phyloP scores from a whole-genome alignment of 805 yeast species.

The Zygoascus ofunaensis region DNA sequence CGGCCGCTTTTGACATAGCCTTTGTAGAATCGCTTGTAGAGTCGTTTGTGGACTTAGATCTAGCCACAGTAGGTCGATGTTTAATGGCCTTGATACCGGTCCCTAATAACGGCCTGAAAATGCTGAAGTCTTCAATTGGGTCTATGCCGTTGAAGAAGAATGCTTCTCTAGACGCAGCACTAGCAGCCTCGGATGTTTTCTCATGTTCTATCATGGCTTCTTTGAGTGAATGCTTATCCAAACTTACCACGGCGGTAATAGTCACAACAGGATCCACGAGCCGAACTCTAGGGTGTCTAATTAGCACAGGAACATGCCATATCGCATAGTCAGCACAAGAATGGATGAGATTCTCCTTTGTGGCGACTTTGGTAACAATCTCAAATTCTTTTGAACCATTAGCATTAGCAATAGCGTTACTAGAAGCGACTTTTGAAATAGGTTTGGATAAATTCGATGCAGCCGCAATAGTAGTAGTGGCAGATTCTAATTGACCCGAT shows the following conservation, averaged over 20 bases:
- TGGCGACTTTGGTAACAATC: slow-evolving; percentile 3
- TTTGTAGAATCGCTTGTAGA: not conserved
- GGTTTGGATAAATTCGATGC: not conserved
- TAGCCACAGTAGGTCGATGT: not conserved
- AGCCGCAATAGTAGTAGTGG: not conserved
- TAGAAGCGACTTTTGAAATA: not conserved
- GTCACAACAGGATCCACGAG: slow-evolving; percentile 10
- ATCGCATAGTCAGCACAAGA: slow-evolving; percentile 3
- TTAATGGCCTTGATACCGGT: not conserved
- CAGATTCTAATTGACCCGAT: not conserved
- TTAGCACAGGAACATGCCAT: slow-evolving; percentile 12
- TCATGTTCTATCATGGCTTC: not conserved
- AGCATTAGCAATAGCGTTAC: not conserved
- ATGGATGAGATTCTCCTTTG: slow-evolving; percentile 2
- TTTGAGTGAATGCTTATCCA: not conserved
- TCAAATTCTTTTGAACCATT: not conserved
- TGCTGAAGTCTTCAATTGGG: not conserved
- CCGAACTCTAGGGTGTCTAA: slow-evolving; percentile 16
- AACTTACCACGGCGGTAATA: slow-evolving; percentile 11
- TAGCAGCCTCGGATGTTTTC: not conserved
- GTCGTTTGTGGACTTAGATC: not conserved
- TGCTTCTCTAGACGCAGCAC: not conserved
- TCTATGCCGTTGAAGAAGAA: not conserved
- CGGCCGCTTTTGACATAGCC: not conserved
- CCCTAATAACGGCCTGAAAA: not conserved